Evolutionary conservation across 306 rosid species (phyloP), one percentile per base, ranked within the genome.

Genomic region (Inga oerstediana): DNA sequence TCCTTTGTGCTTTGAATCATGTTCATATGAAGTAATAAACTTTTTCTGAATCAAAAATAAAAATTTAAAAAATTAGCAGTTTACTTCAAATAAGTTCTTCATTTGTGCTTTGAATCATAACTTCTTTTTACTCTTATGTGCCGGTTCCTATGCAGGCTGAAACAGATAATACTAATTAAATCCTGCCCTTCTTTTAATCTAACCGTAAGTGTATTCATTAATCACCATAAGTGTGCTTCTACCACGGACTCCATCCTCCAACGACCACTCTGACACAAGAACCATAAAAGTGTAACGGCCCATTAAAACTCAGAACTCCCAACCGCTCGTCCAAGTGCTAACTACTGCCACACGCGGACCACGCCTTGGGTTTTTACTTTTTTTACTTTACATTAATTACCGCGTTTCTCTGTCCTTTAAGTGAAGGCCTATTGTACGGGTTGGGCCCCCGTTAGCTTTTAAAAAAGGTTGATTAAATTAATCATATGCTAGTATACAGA

Each of bases 271-370:
- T 81, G 81, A 86, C 85, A 80, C 83, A 82, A 85, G 84, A 62
- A 44, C 49, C 81, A 62, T 41, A 77, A 76, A 69, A 86, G 85
- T 68, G 80, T 72, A 89, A 89, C 89, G 48, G 84, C 88, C 88
- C 76, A 82, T 49, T 88, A 45, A 30, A 86, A 85, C 79, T 77
- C 46, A 16, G 86, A 79, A 80, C 77, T 35, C 66, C 66, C 66
- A n/a, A 59, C 65, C 65, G 65, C 13, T n/a, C 30, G 4, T 11
- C 65, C 8, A 56, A 56, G 64, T n/a, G 11, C 30, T 58, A 2
- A 39, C 9, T 9, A 83, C 22, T 73, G 32, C 3, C 37, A 14
- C 80, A 73, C 19, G 79, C 65, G 74, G 69, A 11, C 43, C 76
- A 65, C 61, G 39, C 64, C 8, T 65, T 35, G 10, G 12, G n/a